Conservation (phyloP, 805 yeast genomes). For the Tetrapisispora fleetii region DNA sequence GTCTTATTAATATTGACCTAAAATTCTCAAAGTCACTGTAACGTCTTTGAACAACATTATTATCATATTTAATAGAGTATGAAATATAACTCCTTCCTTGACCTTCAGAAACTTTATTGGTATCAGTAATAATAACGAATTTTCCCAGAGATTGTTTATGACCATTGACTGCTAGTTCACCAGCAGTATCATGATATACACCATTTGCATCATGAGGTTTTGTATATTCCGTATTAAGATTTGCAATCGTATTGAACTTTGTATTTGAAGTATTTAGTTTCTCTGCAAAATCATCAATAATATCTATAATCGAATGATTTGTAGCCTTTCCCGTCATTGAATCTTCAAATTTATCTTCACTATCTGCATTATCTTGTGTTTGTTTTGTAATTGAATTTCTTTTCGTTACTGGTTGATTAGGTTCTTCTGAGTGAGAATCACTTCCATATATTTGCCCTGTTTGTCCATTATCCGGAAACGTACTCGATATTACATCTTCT, state of each 20-base stretch:
- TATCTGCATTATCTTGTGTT: too few relatives aligned
- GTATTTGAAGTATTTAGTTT: not conserved
- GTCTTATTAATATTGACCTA: conserved; percentile 53
- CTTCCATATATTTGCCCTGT: not conserved
- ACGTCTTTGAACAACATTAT: conserved; percentile 56
- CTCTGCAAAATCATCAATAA: not conserved
- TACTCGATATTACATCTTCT: not conserved
- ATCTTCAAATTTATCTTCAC: too few relatives aligned
- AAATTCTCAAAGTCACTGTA: conserved; percentile 89
- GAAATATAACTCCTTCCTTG: conserved; percentile 40
- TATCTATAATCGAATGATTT: conserved; percentile 9
- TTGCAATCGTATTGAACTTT: conserved; percentile 1
- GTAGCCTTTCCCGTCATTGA: too few relatives aligned
- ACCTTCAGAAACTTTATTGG: conserved; percentile 25
- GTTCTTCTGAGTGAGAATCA: not conserved
- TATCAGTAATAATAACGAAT: conserved; percentile 16
- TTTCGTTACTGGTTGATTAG: not conserved
- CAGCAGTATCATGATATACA: too few relatives aligned
- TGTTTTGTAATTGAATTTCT: too few relatives aligned
- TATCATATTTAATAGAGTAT: conserved; percentile 57
- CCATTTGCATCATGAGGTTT: conserved; percentile 1
- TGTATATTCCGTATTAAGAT: conserved; percentile 10
- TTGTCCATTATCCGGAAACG: not conserved
- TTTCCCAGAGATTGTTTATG: not conserved
- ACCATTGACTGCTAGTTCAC: not conserved